Evolutionary conservation across 1,284 basidiomycete genomes (phyloP).

Genomic region (Rhodotorula sp.): DNA sequence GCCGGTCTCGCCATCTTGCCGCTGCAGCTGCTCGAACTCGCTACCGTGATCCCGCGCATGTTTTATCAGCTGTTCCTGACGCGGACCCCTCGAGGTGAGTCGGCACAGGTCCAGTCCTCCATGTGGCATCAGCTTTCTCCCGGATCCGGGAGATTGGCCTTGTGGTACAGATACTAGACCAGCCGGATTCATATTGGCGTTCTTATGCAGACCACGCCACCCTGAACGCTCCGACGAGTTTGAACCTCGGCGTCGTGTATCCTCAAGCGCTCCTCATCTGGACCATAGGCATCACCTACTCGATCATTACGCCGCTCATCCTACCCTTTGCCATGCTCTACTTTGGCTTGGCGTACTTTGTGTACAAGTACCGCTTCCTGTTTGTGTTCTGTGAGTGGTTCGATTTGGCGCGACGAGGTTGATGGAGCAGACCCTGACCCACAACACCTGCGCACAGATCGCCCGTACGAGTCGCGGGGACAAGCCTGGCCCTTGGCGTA

Average conservation of each 20-base stretch:
- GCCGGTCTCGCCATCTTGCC: constrained; percentile 94
- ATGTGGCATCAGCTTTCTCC: too few species aligned
- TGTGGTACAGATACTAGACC: too few species aligned
- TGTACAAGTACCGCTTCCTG: constrained; percentile 67
- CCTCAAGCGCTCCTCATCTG: constrained; percentile 80
- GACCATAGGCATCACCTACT: constrained; percentile 89
- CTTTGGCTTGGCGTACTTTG: constrained; percentile 83
- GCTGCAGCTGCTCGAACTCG: constrained; percentile 83
- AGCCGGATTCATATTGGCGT: neutral
- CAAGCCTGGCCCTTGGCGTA: constrained; percentile 77
- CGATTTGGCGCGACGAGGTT: neutral
- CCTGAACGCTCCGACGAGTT: constrained; percentile 93
- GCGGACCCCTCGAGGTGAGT: constrained; percentile 75
- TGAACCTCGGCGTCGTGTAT: constrained; percentile 73
- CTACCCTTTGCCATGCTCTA: constrained; percentile 91
- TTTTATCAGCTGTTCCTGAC: constrained; percentile 71
- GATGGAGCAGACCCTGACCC: neutral
- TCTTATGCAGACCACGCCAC: constrained; percentile 74
- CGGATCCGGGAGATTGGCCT: too few species aligned
- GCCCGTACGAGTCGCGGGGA: constrained; percentile 83
- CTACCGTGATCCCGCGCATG: constrained; percentile 72
- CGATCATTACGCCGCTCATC: constrained; percentile 90
- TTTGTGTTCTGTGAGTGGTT: constrained; percentile 42
- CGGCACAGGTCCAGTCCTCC: too few species aligned
- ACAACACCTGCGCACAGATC: constrained; percentile 18